These are phyloP conservation scores for Penicillium paxilli DNA, from an alignment of 495 filamentous ascomycete species.

Conservation along the genomic window DNA sequence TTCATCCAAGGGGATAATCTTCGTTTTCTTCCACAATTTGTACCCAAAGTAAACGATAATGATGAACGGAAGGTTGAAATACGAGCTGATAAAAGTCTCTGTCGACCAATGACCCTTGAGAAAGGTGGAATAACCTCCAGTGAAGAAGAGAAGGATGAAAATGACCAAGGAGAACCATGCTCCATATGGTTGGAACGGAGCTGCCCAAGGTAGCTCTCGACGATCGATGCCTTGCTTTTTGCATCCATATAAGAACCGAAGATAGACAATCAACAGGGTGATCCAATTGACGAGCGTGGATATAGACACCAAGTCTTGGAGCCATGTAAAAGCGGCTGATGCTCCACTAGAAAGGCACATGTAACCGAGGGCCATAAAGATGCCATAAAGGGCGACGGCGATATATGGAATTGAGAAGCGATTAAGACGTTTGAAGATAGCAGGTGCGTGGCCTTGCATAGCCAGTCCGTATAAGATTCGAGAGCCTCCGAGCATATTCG, in stretches of 20 bases:
- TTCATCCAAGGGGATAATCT: constrained; percentile 49
- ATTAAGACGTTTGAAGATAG: constrained; percentile 52
- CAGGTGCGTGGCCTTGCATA: constrained; percentile 40
- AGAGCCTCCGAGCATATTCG: constrained; percentile 48
- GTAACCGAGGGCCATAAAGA: constrained; percentile 57
- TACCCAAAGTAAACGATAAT: constrained; percentile 51
- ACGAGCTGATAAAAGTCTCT: constrained; percentile 17
- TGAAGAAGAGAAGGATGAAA: constrained; percentile 44
- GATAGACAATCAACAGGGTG: constrained; percentile 49
- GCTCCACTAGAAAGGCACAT: constrained; percentile 47
- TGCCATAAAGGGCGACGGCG: constrained; percentile 44
- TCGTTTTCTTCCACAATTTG: constrained; percentile 56
- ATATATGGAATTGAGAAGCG: constrained; percentile 60
- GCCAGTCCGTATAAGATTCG: constrained; percentile 46
- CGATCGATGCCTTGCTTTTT: constrained; percentile 44
- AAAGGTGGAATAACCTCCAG: constrained; percentile 60
- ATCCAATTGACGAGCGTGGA: constrained; percentile 55
- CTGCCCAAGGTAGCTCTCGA: constrained; percentile 46
- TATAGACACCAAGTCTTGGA: constrained; percentile 52
- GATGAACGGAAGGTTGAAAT: constrained; percentile 55
- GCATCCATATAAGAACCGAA: constrained; percentile 55
- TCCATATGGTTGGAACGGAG: constrained; percentile 47
- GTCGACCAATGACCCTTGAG: constrained; percentile 40
- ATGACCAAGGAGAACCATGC: constrained; percentile 46
- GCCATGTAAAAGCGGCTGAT: constrained; percentile 38